phyloP scores from a whole-genome alignment of 257 asterid species.

The Nyctanthes arbortristis region DNA sequence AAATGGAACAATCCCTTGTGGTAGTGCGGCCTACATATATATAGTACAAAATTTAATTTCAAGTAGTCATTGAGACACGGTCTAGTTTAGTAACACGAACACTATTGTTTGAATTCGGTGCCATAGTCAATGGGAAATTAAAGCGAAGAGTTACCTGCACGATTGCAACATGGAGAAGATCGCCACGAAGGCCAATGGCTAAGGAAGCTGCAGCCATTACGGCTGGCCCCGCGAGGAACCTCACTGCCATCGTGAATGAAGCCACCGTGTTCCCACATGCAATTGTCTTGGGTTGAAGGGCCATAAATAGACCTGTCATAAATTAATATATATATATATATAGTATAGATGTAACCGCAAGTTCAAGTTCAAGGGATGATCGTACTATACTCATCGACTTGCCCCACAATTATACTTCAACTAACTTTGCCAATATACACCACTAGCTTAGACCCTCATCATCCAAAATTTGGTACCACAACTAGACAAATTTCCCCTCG shows the following conservation, averaged over 20 bases:
- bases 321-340: no score
- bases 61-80: no score
- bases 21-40: slow-evolving; percentile 37
- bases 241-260: slow-evolving; percentile 31
- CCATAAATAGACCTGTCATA: slow-evolving; percentile 26
- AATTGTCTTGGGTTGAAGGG: slow-evolving; percentile 29
- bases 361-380: background rate
- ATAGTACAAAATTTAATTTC: no score
- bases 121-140: background rate
- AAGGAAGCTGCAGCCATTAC: slow-evolving; percentile 34
- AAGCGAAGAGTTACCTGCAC: slow-evolving; percentile 20
- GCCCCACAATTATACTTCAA: no score
- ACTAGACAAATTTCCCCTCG: background rate
- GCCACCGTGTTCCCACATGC: slow-evolving; percentile 33
- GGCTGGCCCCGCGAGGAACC: slow-evolving; percentile 29
- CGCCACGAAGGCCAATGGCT: slow-evolving; percentile 27
- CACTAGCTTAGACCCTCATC: background rate
- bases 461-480: background rate
- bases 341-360: background rate
- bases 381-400: no score
- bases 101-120: no score
- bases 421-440: background rate
- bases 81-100: no score
- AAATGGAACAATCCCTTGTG: slow-evolving; percentile 39
- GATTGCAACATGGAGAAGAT: slow-evolving; percentile 30